Evolutionary conservation across 352 stramenopile species (phyloP), one percentile per base, ranked within the genome.

Genomic region (Phytophthora fragariae): DNA sequence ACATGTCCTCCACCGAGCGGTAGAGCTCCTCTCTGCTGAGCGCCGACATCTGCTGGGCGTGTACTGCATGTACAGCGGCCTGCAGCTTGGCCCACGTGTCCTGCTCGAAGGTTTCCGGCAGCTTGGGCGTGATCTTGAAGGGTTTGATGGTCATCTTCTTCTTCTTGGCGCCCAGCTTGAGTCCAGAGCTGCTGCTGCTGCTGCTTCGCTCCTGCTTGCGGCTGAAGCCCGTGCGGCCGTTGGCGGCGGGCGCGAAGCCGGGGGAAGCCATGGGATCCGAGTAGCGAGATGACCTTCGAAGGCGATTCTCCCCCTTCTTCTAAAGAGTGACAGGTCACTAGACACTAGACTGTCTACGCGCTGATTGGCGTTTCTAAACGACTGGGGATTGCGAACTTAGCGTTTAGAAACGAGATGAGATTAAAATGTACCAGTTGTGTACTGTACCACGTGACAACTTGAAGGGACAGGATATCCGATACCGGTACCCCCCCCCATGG

Each of bases 71-170:
- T 21, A 97, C 80, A 19, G 89, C 88, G 4, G 82, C 75, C 54
- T 91, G 70, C 19, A 97, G 84, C 65, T 83, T 89, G 29, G 68
- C 77, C 90, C 90, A 97, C 59, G 89, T 92, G 65, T 91, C 78
- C 33, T 91, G 71, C 62, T 96, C 90, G 56, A 97, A 97, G 29
- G 73, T 66, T 15, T 86, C 84, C 1, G 89, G 90, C 56, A 96
- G 79, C 65, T 81, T 93, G 10, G 90, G 90, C 39, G 84, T 84
- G 56, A 88, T 72, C 70, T 94, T 94, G 63, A 96, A 96, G 1
- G 89, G 89, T 58, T 94, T 94, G 68, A 96, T 96, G 57, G 82
- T 90, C 76, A 96, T 88, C 67, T 96, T 96, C 82, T 94, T 94
- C 72, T 84, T 84, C 54, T 78, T 84, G 37, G 72, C 57, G 29